These are phyloP conservation scores for Pseudogymnoascus sp. DNA, from an alignment of 2,329 filamentous ascomycete genomes.

Conservation along the genomic window DNA sequence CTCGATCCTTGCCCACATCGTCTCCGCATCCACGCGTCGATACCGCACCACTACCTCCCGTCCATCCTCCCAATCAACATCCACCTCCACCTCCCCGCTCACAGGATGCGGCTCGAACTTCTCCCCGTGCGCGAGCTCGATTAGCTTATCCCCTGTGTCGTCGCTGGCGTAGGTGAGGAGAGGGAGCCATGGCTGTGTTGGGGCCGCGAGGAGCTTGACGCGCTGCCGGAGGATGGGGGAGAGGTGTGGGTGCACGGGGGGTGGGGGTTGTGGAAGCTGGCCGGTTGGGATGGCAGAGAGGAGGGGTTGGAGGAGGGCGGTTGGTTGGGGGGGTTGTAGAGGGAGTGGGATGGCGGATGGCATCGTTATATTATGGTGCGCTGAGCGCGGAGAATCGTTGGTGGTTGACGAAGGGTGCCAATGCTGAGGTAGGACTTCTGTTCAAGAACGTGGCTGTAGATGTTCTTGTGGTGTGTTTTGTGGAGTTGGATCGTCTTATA, in stretches of 20 bases:
- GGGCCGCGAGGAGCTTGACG: conserved; percentile 54
- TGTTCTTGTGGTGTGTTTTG: not conserved
- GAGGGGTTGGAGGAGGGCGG: not conserved
- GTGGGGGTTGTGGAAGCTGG: conserved; percentile 40
- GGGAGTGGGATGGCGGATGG: not conserved
- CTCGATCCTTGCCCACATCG: conserved; percentile 58
- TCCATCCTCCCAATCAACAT: conserved; percentile 57
- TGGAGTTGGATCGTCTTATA: not conserved
- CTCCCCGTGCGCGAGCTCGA: conserved; percentile 52
- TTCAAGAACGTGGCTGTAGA: not conserved
- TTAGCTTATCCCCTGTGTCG: conserved; percentile 45
- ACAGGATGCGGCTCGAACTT: conserved; percentile 71
- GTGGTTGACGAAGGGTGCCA: not conserved
- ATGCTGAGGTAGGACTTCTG: not conserved
- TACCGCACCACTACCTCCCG: conserved; percentile 54
- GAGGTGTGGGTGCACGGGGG: conserved; percentile 49
- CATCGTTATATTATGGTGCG: not conserved
- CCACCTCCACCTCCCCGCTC: conserved; percentile 70
- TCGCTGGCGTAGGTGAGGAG: conserved; percentile 57
- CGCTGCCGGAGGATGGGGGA: conserved; percentile 59
- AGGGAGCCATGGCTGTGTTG: conserved; percentile 59
- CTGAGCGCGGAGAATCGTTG: not conserved
- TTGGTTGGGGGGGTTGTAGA: not conserved
- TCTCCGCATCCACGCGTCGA: conserved; percentile 65
- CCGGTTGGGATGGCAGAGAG: conserved; percentile 1